phyloP scores from a whole-genome alignment of 768 basidiomycete genomes.

The Solioccasus polychromus region DNA sequence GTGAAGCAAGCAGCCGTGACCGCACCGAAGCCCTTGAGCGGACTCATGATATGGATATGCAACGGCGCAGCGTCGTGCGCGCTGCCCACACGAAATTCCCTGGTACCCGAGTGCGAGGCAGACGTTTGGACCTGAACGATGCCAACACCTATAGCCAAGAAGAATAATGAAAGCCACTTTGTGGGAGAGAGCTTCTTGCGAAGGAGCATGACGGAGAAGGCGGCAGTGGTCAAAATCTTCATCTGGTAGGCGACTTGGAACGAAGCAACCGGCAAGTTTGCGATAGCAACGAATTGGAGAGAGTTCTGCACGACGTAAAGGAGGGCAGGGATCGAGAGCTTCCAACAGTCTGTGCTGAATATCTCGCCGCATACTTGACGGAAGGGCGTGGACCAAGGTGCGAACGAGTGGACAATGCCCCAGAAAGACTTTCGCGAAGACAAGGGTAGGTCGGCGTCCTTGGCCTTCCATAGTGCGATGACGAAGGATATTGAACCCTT shows the following conservation, averaged over 20 bases:
- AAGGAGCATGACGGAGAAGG: constrained; percentile 83
- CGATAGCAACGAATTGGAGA: constrained; percentile 94
- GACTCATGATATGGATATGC: constrained; percentile 75
- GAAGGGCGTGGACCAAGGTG: constrained; percentile 49
- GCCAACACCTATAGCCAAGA: constrained; percentile 89
- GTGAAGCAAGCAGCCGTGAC: constrained; percentile 86
- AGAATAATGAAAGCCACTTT: constrained; percentile 87
- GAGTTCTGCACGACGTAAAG: constrained; percentile 97
- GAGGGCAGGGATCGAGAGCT: constrained; percentile 93
- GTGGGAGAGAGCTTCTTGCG: constrained; percentile 65
- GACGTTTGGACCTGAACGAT: constrained; percentile 91
- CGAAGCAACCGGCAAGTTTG: constrained; percentile 93
- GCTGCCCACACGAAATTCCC: constrained; percentile 54
- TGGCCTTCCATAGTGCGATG: constrained; percentile 67
- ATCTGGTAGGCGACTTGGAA: constrained; percentile 99
- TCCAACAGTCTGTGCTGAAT: constrained; percentile 95
- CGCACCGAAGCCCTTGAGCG: constrained; percentile 77
- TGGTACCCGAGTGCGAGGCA: constrained; percentile 28
- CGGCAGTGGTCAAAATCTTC: constrained; percentile 97
- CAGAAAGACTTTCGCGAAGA: constrained; percentile 41
- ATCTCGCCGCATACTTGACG: constrained; percentile 63
- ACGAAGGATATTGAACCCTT: constrained; percentile 91
- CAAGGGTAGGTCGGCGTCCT: constrained; percentile 40
- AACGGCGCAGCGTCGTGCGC: constrained; percentile 61
- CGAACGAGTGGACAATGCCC: constrained; percentile 35